phyloP scores from a whole-genome alignment of 306 rosid species.

The Fragaria ananassa region DNA sequence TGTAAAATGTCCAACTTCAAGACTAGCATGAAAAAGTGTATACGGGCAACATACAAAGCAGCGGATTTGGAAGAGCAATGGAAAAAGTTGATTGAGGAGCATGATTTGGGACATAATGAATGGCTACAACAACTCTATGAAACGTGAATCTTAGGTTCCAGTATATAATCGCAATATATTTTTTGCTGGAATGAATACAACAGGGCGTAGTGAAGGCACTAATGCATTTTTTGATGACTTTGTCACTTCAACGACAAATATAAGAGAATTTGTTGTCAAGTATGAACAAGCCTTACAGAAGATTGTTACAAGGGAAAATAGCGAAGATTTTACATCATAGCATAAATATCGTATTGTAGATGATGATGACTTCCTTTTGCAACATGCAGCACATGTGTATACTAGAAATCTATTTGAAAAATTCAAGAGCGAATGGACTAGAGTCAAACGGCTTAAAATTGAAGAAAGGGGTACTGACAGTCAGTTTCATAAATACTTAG shows the following conservation, averaged over 20 bases:
- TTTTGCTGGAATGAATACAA: slow-evolving; percentile 1
- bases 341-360: slow-evolving; percentile 4
- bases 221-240: not conserved
- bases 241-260: not conserved
- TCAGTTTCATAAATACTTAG: not conserved
- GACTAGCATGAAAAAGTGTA: no score
- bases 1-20: no score
- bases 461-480: not conserved
- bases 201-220: not conserved
- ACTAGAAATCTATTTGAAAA: not conserved
- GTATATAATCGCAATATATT: not conserved
- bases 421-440: not conserved
- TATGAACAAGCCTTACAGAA: not conserved
- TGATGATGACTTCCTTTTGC: slow-evolving; percentile 9
- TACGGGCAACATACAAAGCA: no score
- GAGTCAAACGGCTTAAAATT: not conserved
- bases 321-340: not conserved
- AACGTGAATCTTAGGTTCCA: no score
- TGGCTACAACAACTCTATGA: no score
- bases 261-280: not conserved
- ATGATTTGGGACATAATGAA: no score
- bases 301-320: not conserved
- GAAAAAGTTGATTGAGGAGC: no score
- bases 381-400: slow-evolving; percentile 6
- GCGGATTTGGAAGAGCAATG: no score